Evolutionary conservation across 345 rosid species (phyloP), one percentile per base, ranked within the genome.

Genomic region (Pistacia integerrima): DNA sequence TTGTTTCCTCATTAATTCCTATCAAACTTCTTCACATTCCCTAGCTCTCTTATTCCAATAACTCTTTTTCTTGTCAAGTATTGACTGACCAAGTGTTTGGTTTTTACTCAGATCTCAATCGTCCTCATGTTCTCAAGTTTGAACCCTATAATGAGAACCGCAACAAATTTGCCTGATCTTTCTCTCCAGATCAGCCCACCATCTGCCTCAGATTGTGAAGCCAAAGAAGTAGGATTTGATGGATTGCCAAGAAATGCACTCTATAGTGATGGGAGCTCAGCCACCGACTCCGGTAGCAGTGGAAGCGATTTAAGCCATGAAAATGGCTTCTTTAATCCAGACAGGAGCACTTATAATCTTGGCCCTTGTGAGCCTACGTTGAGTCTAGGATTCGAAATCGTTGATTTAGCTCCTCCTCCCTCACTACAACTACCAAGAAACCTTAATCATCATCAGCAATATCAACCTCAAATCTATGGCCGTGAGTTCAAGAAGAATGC

Each of bases 141-240:
- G 67, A 84, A 71, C 77, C 54, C 67, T 10, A 76, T 72, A 56
- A 90, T 74, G 85, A 81, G 79, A 80, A 69, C 64, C 38, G 41
- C 75, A 18, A 33, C 78, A n/a, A 48, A 75, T 73, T 74, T 92
- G 51, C 96, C 93, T 68, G 97, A 93, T 85, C 98, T 95, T 74
- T 93, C 98, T 11, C 84, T 95, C 80, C 94, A 93, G 83, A 95
- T 95, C 83, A 91, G 97, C 78, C 97, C 85, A 25, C 99, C 97
- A 13, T 76, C 83, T 22, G 67, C 80, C 70, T 81, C 84, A 49
- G 79, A 74, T 74, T 67, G 73, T 64, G 72, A 72, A 25, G 74
- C 59, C 5, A 81, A 74, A 67, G 75, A 81, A 18, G 57, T 75
- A 56, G 71, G 55, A 2, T 73, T 48, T 61, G 82, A 69, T 33